A percentile compares a stretch with the other conserved stretches of the same genome.
These are phyloP conservation scores for Pythium phragmitis DNA, from an alignment of 352 stramenopile species.

Conservation along the genomic window DNA sequence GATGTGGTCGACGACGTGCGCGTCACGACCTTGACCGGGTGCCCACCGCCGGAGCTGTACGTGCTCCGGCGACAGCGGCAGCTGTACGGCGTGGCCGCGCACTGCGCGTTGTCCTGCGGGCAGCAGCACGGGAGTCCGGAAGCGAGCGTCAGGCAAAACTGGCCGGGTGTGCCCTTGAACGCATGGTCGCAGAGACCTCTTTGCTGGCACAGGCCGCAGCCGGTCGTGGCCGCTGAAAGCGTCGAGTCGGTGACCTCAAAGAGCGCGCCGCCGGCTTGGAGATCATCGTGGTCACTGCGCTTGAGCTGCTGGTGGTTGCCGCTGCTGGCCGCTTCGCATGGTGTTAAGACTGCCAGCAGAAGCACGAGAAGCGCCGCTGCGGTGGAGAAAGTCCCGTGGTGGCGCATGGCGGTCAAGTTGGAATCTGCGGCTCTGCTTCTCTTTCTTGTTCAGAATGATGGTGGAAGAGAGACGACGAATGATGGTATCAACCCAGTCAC, in stretches of 20 bases:
- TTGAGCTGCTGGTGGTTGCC: neutral
- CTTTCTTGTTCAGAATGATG: neutral
- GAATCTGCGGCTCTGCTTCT: neutral
- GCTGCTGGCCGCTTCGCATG: neutral
- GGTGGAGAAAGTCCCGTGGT: neutral
- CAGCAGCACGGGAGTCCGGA: slow-evolving; percentile 65
- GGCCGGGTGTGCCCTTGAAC: slow-evolving; percentile 51
- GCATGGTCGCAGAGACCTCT: slow-evolving; percentile 61
- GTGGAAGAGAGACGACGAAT: neutral
- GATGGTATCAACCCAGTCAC: neutral
- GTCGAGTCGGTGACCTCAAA: slow-evolving; percentile 36
- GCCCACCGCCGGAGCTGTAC: slow-evolving; percentile 3
- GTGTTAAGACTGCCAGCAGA: neutral
- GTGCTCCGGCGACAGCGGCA: slow-evolving; percentile 46
- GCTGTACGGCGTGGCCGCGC: slow-evolving; percentile 51
- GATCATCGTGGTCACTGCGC: neutral
- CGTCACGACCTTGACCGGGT: slow-evolving; percentile 25
- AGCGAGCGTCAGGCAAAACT: slow-evolving; percentile 63
- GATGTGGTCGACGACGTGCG: slow-evolving; percentile 32
- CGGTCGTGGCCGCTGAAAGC: slow-evolving; percentile 49
- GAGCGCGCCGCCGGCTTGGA: slow-evolving; percentile 15
- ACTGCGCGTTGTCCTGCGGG: slow-evolving; percentile 46
- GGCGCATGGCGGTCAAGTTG: neutral
- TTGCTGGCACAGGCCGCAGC: slow-evolving; percentile 60
- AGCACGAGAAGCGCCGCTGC: neutral